Conservation (phyloP, 257 asterid genomes). For the Eustoma russellianum region DNA sequence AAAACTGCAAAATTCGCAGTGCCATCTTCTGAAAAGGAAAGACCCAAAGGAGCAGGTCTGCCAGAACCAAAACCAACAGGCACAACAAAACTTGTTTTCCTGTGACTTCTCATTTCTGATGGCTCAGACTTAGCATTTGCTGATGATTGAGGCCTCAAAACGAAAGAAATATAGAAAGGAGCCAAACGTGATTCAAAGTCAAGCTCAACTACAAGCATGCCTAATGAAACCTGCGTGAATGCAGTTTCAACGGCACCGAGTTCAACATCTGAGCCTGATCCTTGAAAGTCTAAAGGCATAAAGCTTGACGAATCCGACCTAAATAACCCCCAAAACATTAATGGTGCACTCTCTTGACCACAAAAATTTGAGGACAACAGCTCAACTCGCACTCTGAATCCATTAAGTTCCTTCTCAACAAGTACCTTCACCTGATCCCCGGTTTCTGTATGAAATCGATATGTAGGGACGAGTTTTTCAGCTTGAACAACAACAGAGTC, state of each 20-base stretch:
- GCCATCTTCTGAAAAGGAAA: conserved; percentile 52
- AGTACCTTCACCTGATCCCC: conserved; percentile 59
- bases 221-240: conserved; percentile 33
- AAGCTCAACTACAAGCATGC: conserved; percentile 41
- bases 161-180: conserved; percentile 66
- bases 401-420: conserved; percentile 33
- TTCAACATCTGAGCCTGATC: conserved; percentile 21
- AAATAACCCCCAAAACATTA: conserved; percentile 68
- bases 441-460: conserved; percentile 56
- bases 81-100: conserved; percentile 57
- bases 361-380: conserved; percentile 27
- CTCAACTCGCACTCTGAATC: conserved; percentile 45
- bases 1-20: conserved; percentile 59
- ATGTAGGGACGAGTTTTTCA: conserved; percentile 28
- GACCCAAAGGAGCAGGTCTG: conserved; percentile 60
- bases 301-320: conserved; percentile 44
- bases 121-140: conserved; percentile 9
- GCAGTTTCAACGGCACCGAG: conserved; percentile 37
- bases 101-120: conserved; percentile 55
- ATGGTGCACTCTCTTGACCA: conserved; percentile 24
- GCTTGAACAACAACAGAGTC: conserved; percentile 32
- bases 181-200: conserved; percentile 51
- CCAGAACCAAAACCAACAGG: conserved; percentile 92
- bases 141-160: conserved; percentile 34
- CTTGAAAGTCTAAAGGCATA: conserved; percentile 38